Evolutionary conservation across 2,329 filamentous ascomycete genomes (phyloP), one percentile per base, ranked within the genome.

Genomic region (Fusarium camptoceras): DNA sequence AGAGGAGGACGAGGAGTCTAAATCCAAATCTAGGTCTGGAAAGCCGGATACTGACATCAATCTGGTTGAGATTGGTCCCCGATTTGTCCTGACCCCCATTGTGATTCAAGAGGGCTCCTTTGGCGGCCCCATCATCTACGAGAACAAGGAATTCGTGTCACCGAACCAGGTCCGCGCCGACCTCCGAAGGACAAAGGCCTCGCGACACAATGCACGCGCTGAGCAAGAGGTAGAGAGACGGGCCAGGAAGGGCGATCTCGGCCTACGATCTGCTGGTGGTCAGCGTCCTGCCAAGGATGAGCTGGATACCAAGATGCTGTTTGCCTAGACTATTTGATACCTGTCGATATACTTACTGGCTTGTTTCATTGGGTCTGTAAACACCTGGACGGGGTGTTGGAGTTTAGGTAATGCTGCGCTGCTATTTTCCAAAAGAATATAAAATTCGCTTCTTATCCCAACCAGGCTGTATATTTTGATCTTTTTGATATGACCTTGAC

Each of bases 101-200:
- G 90, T 98, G 60, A 97, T 98, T 72, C 90, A 97, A 74, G 96
- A 99, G 79, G 94, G 94, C 44, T 94, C 92, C 66, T 98, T 99
- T 75, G 95, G 95, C 56, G 96, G 96, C 0, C 95, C 96, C 5
- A 94, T 98, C 71, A 97, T 99, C 77, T 99, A 97, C 83, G 94
- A 98, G 85, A 98, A 98, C 84, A 96, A 94, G 86, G 92, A 97
- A 80, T 99, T 97, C 76, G 93, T 99, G 56, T 96, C 92, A 73
- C 96, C 96, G 12, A 99, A 99, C 87, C 93, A 98, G 82, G 89
- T 98, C 70, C 87, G 96, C 72, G 86, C 93, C 42, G 96, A 98
- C 70, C 81, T 97, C 73, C 86, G 93, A 73, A 85, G 89, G 81
- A 85, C 87, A 73, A 94, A 93, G 84, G 93, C 94, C 1, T 87